Evolutionary conservation across 2,329 filamentous ascomycete species (phyloP), one percentile per base, ranked within the genome.

Genomic region (Neonectria ditissima): DNA sequence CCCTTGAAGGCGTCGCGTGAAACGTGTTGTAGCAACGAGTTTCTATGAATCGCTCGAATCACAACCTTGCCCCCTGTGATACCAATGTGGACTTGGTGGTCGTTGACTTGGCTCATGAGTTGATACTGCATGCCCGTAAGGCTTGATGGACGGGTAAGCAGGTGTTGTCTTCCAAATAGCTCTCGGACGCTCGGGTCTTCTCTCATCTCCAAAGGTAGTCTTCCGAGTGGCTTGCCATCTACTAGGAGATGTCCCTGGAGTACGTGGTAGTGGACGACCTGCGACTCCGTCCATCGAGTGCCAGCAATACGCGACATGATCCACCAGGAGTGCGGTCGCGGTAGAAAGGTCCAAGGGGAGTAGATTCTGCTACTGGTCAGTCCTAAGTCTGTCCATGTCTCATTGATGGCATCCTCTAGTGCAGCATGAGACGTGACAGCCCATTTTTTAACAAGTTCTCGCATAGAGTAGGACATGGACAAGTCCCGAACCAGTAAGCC

Each of bases 131-230:
- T 26, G 24, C 24, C 80, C 84, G 91, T 89, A 0, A 87, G 63
- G 0, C 66, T 59, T 0, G 89, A 91, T 0, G 88, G 84, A 20
- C 75, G 85, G 0, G 83, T 85, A 1, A 82, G 79, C 0, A 90
- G 79, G 26, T 79, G 79, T 14, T 84, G 81, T 1, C 82, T 75
- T 0, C 84, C 84, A 68, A 92, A 90, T 0, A 92, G 78, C 4
- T 82, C 78, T 6, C 76, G 73, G 8, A 90, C 77, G 1, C 74
- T 70, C 1, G 62, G 51, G 0, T 82, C 78, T 4, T 84, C 71
- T 18, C 80, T 81, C 45, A 87, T 84, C 2, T 84, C 76, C 1
- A 79, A 70, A 0, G 89, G 89, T 0, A 91, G 79, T 13, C 83
- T 86, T 0, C 79, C 69, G 2, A 78, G 56, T 1, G 80, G 68